A percentile compares a stretch with the other conserved stretches of the same genome.
Evolutionary conservation across 2,329 filamentous ascomycete species (phyloP).

Genomic region (Achaetomium macrosporum): DNA sequence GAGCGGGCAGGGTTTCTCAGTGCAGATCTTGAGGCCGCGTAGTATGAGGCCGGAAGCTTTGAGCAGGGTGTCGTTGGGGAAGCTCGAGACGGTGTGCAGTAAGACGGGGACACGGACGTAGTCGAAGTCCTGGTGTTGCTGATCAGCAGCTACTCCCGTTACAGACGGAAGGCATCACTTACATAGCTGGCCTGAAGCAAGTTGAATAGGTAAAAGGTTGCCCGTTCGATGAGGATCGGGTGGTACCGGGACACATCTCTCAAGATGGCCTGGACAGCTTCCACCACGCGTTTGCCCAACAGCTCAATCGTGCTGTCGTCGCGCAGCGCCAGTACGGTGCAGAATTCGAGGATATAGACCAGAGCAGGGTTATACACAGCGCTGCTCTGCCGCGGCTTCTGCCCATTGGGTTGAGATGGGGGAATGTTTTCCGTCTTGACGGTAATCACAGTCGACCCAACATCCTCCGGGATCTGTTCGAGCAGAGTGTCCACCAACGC

Average conservation of each 20-base stretch:
- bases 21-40: slow-evolving; percentile 72
- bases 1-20: slow-evolving; percentile 69
- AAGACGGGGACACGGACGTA: slow-evolving; percentile 89
- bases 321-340: slow-evolving; percentile 72
- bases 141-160: slow-evolving; percentile 19
- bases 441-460: slow-evolving; percentile 69
- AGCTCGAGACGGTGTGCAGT: slow-evolving; percentile 83
- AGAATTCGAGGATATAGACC: slow-evolving; percentile 86
- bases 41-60: slow-evolving; percentile 71
- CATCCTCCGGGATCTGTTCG: slow-evolving; percentile 80
- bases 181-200: slow-evolving; percentile 81
- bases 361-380: slow-evolving; percentile 77
- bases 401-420: slow-evolving; percentile 52
- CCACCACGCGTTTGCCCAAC: slow-evolving; percentile 74
- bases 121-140: slow-evolving; percentile 63
- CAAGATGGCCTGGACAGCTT: slow-evolving; percentile 73
- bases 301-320: slow-evolving; percentile 65
- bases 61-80: slow-evolving; percentile 70
- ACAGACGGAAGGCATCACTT: slow-evolving; percentile 33
- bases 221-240: slow-evolving; percentile 73
- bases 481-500: slow-evolving; percentile 66
- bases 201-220: slow-evolving; percentile 79
- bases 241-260: slow-evolving; percentile 76
- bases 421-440: slow-evolving; percentile 80
- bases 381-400: slow-evolving; percentile 46